Conservation (phyloP, 108 stramenopile species). For the Parmales sp. region DNA sequence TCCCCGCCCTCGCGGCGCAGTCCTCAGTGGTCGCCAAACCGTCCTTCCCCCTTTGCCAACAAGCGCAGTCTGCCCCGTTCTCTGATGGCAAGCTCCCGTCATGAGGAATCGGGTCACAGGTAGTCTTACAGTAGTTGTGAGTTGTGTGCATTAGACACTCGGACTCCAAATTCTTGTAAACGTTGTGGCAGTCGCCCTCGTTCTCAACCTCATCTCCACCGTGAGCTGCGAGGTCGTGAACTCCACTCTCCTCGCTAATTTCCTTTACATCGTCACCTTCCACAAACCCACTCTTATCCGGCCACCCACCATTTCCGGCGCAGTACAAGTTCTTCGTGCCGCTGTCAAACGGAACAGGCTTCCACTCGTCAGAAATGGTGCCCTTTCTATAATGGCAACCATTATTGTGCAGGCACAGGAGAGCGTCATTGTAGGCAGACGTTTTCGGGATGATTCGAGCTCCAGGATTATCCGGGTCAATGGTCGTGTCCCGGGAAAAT, state of each 20-base stretch:
- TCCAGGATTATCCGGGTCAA: background rate
- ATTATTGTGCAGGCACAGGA: background rate
- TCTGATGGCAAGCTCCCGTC: background rate
- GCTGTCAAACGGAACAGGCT: too few relatives aligned
- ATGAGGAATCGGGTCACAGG: background rate
- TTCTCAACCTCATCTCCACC: background rate
- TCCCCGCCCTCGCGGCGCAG: background rate
- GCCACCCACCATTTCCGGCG: too few relatives aligned
- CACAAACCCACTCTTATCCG: too few relatives aligned
- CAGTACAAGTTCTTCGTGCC: too few relatives aligned
- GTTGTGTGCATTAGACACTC: background rate
- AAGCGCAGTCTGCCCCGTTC: background rate
- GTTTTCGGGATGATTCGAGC: background rate
- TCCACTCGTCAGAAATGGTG: too few relatives aligned
- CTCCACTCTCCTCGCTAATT: too few relatives aligned
- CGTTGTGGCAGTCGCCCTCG: background rate
- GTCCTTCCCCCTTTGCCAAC: background rate
- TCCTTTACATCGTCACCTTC: too few relatives aligned
- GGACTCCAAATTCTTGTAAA: constrained; percentile 1
- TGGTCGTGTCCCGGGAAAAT: background rate
- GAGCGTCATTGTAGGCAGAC: constrained; percentile 11
- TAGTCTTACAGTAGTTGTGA: background rate
- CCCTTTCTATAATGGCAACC: constrained; percentile 1
- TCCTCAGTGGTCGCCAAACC: background rate
- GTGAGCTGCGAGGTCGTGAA: background rate